Percentiles rank a stretch among this genome's conserved stretches.
Evolutionary conservation across 1,284 basidiomycete genomes (phyloP).

Genomic region (Nidula niveotomentosa): DNA sequence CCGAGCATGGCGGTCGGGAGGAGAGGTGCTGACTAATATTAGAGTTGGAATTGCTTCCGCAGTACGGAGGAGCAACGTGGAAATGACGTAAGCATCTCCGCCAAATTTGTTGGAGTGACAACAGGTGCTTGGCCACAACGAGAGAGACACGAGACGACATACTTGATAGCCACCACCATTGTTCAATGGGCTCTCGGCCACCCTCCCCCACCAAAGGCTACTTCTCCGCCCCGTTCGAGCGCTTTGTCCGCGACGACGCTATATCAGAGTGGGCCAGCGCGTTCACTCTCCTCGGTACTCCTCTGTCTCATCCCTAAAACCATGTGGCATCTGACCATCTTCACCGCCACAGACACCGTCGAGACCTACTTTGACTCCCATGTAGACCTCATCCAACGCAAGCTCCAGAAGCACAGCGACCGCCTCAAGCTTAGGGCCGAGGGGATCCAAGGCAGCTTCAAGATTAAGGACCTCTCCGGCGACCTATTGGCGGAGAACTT

Average conservation of each 20-base stretch:
- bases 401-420: slow-evolving; percentile 84
- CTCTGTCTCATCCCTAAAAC: slow-evolving; percentile 4
- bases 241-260: slow-evolving; percentile 41
- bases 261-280: slow-evolving; percentile 40
- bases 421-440: slow-evolving; percentile 80
- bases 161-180: not conserved
- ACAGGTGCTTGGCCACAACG: no score
- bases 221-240: slow-evolving; percentile 40
- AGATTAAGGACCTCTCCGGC: slow-evolving; percentile 67
- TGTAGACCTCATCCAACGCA: slow-evolving; percentile 86
- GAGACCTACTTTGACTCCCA: slow-evolving; percentile 91
- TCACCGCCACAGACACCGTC: slow-evolving; percentile 63
- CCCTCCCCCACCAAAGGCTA: slow-evolving; percentile 34
- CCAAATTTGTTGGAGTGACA: no score
- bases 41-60: not conserved
- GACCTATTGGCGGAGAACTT: slow-evolving; percentile 73
- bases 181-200: slow-evolving; percentile 33
- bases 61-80: not conserved
- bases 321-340: slow-evolving; percentile 19
- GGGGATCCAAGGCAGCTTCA: slow-evolving; percentile 40
- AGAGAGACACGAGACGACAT: not conserved
- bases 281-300: slow-evolving; percentile 73
- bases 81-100: slow-evolving; percentile 7
- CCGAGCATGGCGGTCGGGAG: slow-evolving; percentile 48
- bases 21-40: not conserved